These are phyloP conservation scores for Chaetomium globosum DNA, from an alignment of 2,329 filamentous ascomycete genomes.

Conservation along the genomic window DNA sequence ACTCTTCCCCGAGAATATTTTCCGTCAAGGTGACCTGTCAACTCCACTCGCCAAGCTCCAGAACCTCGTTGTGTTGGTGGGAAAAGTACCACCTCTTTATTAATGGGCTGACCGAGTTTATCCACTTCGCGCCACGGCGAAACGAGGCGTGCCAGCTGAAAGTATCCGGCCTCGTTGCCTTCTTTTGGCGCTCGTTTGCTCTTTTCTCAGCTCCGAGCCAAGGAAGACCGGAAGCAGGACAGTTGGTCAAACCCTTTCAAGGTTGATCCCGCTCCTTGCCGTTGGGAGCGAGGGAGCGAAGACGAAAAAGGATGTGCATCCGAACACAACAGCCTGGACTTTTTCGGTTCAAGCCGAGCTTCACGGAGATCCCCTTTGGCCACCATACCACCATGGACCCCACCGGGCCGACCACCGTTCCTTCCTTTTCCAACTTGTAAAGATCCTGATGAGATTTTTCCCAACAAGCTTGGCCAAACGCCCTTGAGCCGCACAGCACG, in stretches of 20 bases:
- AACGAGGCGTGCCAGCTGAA: conserved; percentile 20
- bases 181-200: conserved; percentile 4
- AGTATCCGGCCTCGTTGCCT: conserved; percentile 1
- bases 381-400: no score
- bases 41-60: conserved; percentile 19
- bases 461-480: conserved; percentile 8
- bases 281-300: neutral
- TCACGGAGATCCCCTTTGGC: conserved; percentile 1
- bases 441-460: neutral
- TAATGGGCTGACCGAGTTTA: conserved; percentile 17
- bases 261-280: neutral
- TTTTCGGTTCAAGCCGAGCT: conserved; percentile 2
- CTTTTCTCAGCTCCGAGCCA: conserved; percentile 1
- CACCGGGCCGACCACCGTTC: neutral
- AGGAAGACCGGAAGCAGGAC: neutral
- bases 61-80: neutral
- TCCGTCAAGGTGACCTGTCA: conserved; percentile 19
- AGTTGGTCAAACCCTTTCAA: neutral
- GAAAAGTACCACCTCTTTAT: neutral
- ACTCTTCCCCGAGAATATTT: conserved; percentile 5
- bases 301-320: neutral
- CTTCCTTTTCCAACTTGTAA: neutral
- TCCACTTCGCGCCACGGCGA: conserved; percentile 20
- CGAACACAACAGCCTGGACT: neutral
- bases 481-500: conserved; percentile 12